These are phyloP conservation scores for Irpex rosettiformis DNA, from an alignment of 1,284 basidiomycete genomes.

Conservation along the genomic window DNA sequence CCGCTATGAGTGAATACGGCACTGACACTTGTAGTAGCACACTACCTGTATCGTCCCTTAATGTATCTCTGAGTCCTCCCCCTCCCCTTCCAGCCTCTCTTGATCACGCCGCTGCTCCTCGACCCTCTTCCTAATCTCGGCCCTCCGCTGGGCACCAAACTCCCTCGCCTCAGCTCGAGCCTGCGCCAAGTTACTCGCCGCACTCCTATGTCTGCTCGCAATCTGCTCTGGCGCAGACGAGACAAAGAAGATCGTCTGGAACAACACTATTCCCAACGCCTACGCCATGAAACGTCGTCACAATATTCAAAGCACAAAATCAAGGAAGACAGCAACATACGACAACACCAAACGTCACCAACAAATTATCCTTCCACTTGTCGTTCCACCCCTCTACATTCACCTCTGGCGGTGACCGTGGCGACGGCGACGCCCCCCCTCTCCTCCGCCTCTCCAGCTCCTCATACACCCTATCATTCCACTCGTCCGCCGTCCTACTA, in stretches of 20 bases:
- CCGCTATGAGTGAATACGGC: too few relatives aligned
- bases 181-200: constrained; percentile 39
- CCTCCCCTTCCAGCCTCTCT: background rate
- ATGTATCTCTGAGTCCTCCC: background rate
- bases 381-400: background rate
- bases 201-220: constrained; percentile 13
- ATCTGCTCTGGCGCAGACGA: background rate
- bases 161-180: constrained; percentile 39
- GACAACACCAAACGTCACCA: background rate
- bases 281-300: constrained; percentile 37
- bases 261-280: constrained; percentile 26
- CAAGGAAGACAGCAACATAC: background rate
- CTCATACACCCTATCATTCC: constrained; percentile 30
- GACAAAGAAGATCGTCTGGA: background rate
- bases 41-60: too few relatives aligned
- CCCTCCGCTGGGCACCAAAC: constrained; percentile 36
- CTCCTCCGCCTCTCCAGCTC: constrained; percentile 38
- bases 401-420: background rate
- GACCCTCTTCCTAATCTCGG: constrained; percentile 37
- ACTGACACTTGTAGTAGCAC: too few relatives aligned
- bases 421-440: background rate
- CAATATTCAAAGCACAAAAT: constrained; percentile 26
- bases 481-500: constrained; percentile 7
- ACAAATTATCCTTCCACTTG: background rate
- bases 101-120: constrained; percentile 23